Evolutionary conservation across 139 green algal species (phyloP).

Genomic region (Chlamydomonas sp.): DNA sequence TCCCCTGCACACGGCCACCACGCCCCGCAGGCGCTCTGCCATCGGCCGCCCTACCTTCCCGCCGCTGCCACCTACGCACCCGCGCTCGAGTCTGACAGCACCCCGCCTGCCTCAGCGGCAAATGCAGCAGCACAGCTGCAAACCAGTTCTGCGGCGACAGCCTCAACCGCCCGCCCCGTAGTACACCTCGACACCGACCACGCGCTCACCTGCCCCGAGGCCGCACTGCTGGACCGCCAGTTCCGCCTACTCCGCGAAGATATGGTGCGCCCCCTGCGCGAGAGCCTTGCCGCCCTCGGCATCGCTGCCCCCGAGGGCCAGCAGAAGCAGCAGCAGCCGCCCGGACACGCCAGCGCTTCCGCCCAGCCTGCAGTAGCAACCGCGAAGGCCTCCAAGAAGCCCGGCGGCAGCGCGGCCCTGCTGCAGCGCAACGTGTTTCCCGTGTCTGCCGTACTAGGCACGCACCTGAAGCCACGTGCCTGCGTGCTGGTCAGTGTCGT

Average conservation of each 20-base stretch:
- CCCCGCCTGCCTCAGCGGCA: neutral
- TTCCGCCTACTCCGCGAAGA: constrained; percentile 66
- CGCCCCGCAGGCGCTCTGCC: constrained; percentile 41
- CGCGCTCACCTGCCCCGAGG: constrained; percentile 26
- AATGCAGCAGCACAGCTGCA: neutral
- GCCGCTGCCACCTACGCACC: neutral
- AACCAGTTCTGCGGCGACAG: too few relatives aligned
- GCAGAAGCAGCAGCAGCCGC: neutral
- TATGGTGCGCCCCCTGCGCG: constrained; percentile 48
- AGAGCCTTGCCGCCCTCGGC: constrained; percentile 25
- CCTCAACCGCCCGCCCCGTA: neutral
- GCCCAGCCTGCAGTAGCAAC: neutral
- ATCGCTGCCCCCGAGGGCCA: neutral
- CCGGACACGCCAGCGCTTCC: neutral
- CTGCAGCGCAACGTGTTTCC: constrained; percentile 37
- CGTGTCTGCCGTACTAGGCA: constrained; percentile 17
- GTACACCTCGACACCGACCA: neutral
- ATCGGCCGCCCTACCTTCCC: constrained; percentile 32
- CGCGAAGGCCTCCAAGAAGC: neutral
- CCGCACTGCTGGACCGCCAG: constrained; percentile 54
- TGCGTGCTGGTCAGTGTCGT: constrained; percentile 41
- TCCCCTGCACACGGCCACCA: too few relatives aligned
- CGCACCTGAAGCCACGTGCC: constrained; percentile 28
- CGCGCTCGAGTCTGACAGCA: neutral
- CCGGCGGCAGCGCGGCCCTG: too few relatives aligned